phyloP scores from a whole-genome alignment of 495 filamentous ascomycete genomes.

The Penicillium ochrochloron region DNA sequence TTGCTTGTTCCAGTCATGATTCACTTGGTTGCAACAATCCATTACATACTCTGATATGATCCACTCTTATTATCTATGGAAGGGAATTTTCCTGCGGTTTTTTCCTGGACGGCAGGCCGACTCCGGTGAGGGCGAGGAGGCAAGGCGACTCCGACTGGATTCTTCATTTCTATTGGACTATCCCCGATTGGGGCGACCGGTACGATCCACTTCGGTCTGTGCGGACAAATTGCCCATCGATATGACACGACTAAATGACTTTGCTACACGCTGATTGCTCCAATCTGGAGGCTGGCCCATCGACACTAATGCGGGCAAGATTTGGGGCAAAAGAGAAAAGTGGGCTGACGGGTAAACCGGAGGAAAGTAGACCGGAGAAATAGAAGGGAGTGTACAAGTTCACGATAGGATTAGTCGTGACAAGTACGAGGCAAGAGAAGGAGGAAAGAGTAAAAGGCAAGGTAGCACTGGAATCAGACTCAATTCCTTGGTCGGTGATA shows the following conservation, averaged over 20 bases:
- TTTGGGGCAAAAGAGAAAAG: not conserved
- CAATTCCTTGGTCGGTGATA: not conserved
- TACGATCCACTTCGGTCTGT: conserved; percentile 23
- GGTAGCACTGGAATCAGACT: not conserved
- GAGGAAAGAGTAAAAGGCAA: not conserved
- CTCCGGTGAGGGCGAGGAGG: conserved; percentile 18
- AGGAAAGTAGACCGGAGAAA: not conserved
- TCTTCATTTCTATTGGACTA: too few relatives aligned
- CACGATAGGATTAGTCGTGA: too few relatives aligned
- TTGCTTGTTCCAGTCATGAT: conserved; percentile 5
- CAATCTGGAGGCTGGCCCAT: conserved; percentile 3
- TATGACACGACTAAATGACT: conserved; percentile 13
- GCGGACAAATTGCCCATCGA: conserved; percentile 16
- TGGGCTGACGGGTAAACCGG: not conserved
- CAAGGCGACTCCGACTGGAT: not conserved
- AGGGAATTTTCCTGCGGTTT: not conserved
- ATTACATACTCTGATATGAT: not conserved
- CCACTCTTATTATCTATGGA: not conserved
- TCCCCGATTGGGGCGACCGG: not conserved
- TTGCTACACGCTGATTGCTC: conserved; percentile 11
- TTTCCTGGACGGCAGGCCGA: not conserved
- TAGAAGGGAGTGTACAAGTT: too few relatives aligned
- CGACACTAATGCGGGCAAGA: conserved; percentile 19
- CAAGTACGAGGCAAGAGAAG: not conserved
- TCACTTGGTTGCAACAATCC: too few relatives aligned